Base-by-base conservation (phyloP, 2,329 filamentous ascomycete species). In the Penicillium verrucosum region DNA sequence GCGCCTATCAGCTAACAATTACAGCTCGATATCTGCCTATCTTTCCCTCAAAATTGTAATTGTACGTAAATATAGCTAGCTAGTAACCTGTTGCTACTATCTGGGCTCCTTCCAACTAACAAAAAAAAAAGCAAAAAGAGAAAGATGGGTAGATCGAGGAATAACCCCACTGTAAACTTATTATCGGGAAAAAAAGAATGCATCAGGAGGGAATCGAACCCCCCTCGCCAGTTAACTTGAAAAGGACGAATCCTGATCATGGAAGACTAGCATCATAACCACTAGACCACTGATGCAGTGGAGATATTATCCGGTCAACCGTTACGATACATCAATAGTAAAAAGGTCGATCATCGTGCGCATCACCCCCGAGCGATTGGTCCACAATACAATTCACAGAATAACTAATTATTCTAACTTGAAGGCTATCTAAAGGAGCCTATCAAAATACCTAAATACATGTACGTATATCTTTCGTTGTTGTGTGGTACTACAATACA, bases 171-270 rank as follows among this genome's bases (percentile, higher is more conserved):
- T 2, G 23, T 11, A 42, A 42, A 27, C 5, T 6, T 42, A 14
- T n/a, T 10, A 27, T 38, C 32, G 12, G 6, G 1, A 4, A 2
- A 46, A 34, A 46, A 46, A 46, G 29, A 46, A 34, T 46, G 43
- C 43, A 46, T 46, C 43, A 46, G 43, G 43, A 46, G 43, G 43
- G 43, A 46, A 46, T 46, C 43, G 43, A 46, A 46, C 43, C 43
- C 43, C 43, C 43, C 43, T 46, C 43, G 29, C 43, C 43, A 46
- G 43, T 46, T 46, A 16, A 23, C 43, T 34, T 16, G 43, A 34
- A 11, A 6, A 46, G 43, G 29, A 46, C 14, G 2, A 44, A 21
- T 32, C 43, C 43, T 46, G 12, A 32, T 23, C 29, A 38, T 46
- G 43, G 43, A 46, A 46, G 43, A 46, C 43, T 46, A 46, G 43